Base-by-base conservation (phyloP, 192 early-diverging fungal genomes). In the Mortierella alpina region DNA sequence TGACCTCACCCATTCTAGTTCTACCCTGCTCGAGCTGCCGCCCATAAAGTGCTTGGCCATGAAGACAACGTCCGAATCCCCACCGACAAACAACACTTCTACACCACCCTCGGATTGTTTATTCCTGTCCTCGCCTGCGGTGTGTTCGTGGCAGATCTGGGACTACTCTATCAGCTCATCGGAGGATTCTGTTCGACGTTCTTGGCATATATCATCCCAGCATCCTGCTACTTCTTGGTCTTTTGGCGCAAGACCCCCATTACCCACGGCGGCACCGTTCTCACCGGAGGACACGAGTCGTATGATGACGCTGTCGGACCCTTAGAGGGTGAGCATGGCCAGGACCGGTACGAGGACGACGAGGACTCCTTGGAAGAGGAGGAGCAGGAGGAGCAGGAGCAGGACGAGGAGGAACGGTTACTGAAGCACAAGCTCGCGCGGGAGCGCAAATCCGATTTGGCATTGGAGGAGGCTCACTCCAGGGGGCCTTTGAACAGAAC, bases 151-250 rank as follows among this genome's bases (percentile, higher is more conserved):
- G 17, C 50, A 0, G 72, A 76, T 14, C 69, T 88, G 2, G 87
- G 87, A 18, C 81, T 86, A 14, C 68, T 88, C 4, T 88, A 88
- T 63, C 72, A 83, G 15, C 44, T 84, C n/a, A 84, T 88, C 15
- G 87, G 87, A 60, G 87, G 87, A 6, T 73, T 88, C 53, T 84
- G 85, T 8, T 83, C 81, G 6, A 83, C 85, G 0, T 86, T 73
- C 48, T 54, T 88, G 44, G 87, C 87, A 4, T 88, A 88, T 13
- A 84, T 88, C 45, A 76, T 88, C 4, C 87, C 87, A 12, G 83
- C 83, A 4, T 51, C 67, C 15, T 71, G 83, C 17, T 88, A 86
- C 63, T 62, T 86, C 7, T 56, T 66, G 14, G 60, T 88, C n/a
- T 88, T 86, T 47, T 80, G 76, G 59, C 57, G 69, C 9, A 31